A percentile compares a stretch with the other conserved stretches of the same genome.
Conservation (phyloP, 805 yeast genomes). For the Lachancea fermentati region DNA sequence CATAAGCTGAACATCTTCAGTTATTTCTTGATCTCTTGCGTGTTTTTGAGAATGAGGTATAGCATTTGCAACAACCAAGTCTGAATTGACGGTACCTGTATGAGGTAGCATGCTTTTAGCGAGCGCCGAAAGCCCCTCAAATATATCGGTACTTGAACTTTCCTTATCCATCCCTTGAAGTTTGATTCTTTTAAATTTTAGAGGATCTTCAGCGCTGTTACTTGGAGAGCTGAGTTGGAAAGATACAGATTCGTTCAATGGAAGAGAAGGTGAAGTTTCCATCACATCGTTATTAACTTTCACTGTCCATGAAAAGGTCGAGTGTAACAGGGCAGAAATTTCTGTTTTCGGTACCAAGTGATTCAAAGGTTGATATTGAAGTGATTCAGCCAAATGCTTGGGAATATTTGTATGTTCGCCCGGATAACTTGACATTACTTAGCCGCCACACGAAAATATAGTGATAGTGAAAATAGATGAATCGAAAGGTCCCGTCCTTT, state of each 20-base stretch:
- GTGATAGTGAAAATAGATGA: not conserved
- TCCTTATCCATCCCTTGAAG: not conserved
- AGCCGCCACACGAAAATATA: conserved; percentile 20
- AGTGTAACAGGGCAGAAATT: conserved; percentile 14
- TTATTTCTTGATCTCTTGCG: not conserved
- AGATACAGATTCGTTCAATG: not conserved
- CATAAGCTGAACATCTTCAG: not conserved
- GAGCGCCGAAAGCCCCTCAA: conserved; percentile 21
- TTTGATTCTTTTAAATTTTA: not conserved
- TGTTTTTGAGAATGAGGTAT: not conserved
- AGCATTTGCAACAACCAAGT: not conserved
- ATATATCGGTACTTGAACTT: conserved; percentile 4
- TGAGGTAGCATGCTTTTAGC: conserved; percentile 16
- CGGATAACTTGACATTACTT: conserved; percentile 24
- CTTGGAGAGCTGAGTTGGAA: not conserved
- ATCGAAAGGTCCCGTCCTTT: too few species aligned
- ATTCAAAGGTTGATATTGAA: conserved; percentile 23
- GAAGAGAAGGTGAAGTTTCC: not conserved
- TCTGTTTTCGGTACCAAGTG: conserved; percentile 28
- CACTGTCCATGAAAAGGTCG: conserved; percentile 1
- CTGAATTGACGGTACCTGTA: not conserved
- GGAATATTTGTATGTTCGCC: conserved; percentile 27
- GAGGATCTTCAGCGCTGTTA: not conserved
- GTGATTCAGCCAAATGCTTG: conserved; percentile 22
- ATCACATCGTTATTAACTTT: not conserved